A percentile compares a stretch with the other conserved stretches of the same genome.
Conservation (phyloP, 2,329 filamentous ascomycete species). For the Orbilia javanica region DNA sequence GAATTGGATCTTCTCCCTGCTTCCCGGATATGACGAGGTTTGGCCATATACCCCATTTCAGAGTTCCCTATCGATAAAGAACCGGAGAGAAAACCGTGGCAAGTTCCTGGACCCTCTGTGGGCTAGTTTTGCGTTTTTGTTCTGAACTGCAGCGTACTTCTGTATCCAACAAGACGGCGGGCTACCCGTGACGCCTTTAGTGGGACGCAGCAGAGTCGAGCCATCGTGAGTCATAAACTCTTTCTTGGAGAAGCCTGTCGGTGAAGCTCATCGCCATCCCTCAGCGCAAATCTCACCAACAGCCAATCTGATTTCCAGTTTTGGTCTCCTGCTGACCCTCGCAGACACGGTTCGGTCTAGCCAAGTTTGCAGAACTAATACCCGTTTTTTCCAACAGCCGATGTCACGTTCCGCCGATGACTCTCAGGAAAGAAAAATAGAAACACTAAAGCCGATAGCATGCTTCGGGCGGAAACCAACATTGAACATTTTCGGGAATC, state of each 20-base stretch:
- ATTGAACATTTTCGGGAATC: constrained; percentile 27
- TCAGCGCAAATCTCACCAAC: constrained; percentile 2
- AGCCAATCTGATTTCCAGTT: constrained; percentile 12
- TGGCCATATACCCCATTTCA: not conserved
- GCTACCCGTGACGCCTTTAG: constrained; percentile 50
- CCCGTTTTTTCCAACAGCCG: constrained; percentile 1
- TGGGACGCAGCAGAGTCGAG: constrained; percentile 11
- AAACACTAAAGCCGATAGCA: not conserved
- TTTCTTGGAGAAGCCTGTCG: not conserved
- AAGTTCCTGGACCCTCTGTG: constrained; percentile 26
- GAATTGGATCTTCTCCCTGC: not conserved
- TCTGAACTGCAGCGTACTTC: constrained; percentile 19
- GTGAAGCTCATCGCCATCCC: constrained; percentile 9
- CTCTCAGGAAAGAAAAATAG: constrained; percentile 4
- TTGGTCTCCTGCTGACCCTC: constrained; percentile 24
- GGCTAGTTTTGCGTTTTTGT: constrained; percentile 55
- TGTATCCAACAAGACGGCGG: constrained; percentile 43
- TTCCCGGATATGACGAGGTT: constrained; percentile 36
- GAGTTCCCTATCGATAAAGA: constrained; percentile 43
- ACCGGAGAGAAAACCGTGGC: constrained; percentile 20
- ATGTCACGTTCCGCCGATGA: constrained; percentile 38
- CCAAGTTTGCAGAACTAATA: not conserved
- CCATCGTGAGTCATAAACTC: constrained; percentile 45
- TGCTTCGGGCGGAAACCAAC: not conserved
- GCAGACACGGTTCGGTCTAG: constrained; percentile 8